Conservation (phyloP, 805 yeast genomes). For the Torulaspora quercuum region DNA sequence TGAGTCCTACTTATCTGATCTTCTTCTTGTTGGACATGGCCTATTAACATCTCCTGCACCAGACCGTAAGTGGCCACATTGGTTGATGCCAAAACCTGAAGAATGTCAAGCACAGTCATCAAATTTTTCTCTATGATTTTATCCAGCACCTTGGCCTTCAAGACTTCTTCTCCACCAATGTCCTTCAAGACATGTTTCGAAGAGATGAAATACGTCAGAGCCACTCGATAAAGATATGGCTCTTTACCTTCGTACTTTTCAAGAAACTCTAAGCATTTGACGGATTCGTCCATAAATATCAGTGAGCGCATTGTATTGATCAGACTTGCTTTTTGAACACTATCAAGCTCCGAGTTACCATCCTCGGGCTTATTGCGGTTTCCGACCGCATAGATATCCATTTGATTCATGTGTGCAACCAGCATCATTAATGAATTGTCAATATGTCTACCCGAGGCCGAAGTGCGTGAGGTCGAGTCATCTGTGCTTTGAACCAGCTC, state of each 20-base stretch:
- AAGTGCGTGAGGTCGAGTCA: conserved; percentile 8
- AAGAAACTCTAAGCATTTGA: conserved; percentile 54
- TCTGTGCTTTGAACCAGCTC: conserved; percentile 37
- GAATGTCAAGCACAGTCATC: conserved; percentile 70
- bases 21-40: conserved; percentile 55
- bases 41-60: conserved; percentile 63
- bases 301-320: conserved; percentile 54
- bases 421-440: conserved; percentile 37
- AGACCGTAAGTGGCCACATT: conserved; percentile 68
- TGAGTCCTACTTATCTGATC: conserved; percentile 66
- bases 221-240: conserved; percentile 62
- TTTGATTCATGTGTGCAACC: conserved; percentile 42
- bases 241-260: conserved; percentile 58
- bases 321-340: conserved; percentile 24
- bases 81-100: conserved; percentile 62
- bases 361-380: conserved; percentile 43
- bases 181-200: conserved; percentile 47
- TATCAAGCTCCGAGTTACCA: conserved; percentile 41
- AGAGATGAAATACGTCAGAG: conserved; percentile 61
- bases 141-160: conserved; percentile 46
- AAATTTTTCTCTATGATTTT: conserved; percentile 50
- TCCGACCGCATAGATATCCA: conserved; percentile 41
- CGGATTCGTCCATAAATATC: conserved; percentile 54
- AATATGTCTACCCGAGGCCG: conserved; percentile 11
- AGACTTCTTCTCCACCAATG: conserved; percentile 50